Conservation (phyloP, 768 basidiomycete species). For the Naganishia vishniacii region DNA sequence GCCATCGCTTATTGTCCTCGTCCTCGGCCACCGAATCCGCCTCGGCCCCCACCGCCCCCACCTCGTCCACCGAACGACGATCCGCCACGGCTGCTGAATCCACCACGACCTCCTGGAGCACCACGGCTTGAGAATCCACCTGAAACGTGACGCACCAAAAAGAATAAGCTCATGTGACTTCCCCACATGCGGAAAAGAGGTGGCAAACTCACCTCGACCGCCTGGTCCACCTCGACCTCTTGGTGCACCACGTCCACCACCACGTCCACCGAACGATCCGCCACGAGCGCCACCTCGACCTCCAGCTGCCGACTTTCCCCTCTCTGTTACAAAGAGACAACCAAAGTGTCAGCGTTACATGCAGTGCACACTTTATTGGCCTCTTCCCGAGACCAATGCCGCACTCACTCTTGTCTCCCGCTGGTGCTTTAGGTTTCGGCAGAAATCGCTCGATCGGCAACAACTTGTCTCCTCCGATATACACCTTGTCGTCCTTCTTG, state of each 20-base stretch:
- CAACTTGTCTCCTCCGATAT: slow-evolving; percentile 94
- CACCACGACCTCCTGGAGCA: slow-evolving; percentile 27
- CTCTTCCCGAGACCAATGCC: too few relatives aligned
- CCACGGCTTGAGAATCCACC: slow-evolving; percentile 25
- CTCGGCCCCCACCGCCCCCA: slow-evolving; percentile 37
- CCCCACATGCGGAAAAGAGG: neutral
- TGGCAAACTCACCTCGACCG: slow-evolving; percentile 16
- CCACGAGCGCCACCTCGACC: slow-evolving; percentile 50
- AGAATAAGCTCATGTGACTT: neutral
- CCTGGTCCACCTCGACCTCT: slow-evolving; percentile 38
- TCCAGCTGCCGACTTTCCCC: slow-evolving; percentile 32
- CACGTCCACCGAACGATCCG: slow-evolving; percentile 35
- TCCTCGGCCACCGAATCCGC: slow-evolving; percentile 9
- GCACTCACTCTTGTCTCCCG: slow-evolving; percentile 53
- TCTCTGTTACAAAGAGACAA: slow-evolving; percentile 1
- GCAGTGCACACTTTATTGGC: too few relatives aligned
- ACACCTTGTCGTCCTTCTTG: slow-evolving; percentile 96
- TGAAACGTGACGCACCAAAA: neutral
- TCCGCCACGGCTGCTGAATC: slow-evolving; percentile 27
- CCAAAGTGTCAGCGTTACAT: too few relatives aligned
- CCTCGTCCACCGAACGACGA: slow-evolving; percentile 36
- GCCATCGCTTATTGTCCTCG: slow-evolving; percentile 4
- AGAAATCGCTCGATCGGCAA: slow-evolving; percentile 93
- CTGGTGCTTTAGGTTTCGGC: slow-evolving; percentile 83
- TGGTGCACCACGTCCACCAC: slow-evolving; percentile 32